A percentile compares a stretch with the other conserved stretches of the same genome.
Conservation (phyloP, 306 rosid species). For the Coriaria nepalensis region DNA sequence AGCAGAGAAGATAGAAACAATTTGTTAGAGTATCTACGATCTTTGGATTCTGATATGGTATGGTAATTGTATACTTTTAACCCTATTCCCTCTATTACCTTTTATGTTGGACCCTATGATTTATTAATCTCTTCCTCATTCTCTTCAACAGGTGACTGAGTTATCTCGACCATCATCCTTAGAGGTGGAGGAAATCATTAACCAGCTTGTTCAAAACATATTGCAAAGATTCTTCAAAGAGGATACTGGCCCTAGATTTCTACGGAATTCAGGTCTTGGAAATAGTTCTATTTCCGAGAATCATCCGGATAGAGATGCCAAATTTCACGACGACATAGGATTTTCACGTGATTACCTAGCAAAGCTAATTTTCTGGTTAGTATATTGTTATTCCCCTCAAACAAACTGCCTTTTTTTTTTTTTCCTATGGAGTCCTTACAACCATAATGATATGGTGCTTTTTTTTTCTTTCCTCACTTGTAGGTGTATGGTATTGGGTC, state of each 20-base stretch:
- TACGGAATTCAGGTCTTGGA: constrained; percentile 24
- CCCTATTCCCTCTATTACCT: background rate
- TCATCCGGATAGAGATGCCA: constrained; percentile 24
- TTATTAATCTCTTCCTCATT: constrained; percentile 6
- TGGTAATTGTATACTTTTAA: background rate
- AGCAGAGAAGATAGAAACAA: constrained; percentile 56
- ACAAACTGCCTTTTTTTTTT: too few species aligned
- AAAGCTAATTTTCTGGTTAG: constrained; percentile 94
- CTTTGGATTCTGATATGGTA: constrained; percentile 87
- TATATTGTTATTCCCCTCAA: constrained; percentile 5
- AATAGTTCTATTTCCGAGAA: constrained; percentile 19
- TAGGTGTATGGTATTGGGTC: constrained; percentile 99
- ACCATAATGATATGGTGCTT: too few species aligned
- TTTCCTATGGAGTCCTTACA: too few species aligned
- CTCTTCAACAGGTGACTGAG: constrained; percentile 56
- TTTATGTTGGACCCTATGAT: background rate
- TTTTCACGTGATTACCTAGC: constrained; percentile 93
- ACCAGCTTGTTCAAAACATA: constrained; percentile 67
- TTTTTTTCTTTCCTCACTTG: constrained; percentile 7
- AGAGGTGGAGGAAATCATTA: constrained; percentile 85
- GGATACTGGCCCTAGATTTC: constrained; percentile 29
- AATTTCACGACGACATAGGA: constrained; percentile 32
- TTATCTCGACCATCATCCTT: constrained; percentile 64
- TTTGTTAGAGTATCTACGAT: constrained; percentile 74
- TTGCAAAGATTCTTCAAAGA: constrained; percentile 45